Evolutionary conservation across 2,329 filamentous ascomycete genomes (phyloP).

Genomic region (Thielaviopsis euricoi): DNA sequence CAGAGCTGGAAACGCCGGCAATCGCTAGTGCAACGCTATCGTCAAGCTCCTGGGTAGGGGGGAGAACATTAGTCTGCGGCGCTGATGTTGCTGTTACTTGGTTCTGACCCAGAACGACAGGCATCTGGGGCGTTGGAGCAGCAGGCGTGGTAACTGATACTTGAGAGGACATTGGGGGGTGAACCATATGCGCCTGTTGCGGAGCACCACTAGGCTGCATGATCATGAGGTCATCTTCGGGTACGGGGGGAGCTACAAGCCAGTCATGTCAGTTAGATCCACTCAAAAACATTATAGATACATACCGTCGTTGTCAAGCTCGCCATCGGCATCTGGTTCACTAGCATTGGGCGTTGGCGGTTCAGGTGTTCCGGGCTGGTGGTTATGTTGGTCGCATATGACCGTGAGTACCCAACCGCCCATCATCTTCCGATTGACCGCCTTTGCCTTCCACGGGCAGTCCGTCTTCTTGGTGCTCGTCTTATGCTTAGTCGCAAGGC

Average conservation of each 20-base stretch:
- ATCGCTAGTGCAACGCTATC: conserved; percentile 23
- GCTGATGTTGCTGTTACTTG: neutral
- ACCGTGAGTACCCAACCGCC: conserved; percentile 29
- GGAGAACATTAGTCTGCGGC: conserved; percentile 12
- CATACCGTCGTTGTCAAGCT: conserved; percentile 15
- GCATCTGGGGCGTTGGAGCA: neutral
- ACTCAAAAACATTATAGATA: neutral
- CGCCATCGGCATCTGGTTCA: conserved; percentile 21
- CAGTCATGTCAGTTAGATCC: neutral
- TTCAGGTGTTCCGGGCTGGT: conserved; percentile 27
- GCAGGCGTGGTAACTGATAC: neutral
- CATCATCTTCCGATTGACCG: conserved; percentile 26
- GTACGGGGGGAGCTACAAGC: neutral
- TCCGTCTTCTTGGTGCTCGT: conserved; percentile 30
- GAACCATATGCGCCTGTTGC: neutral
- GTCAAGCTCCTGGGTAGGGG: conserved; percentile 21
- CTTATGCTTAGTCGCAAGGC: conserved; percentile 28
- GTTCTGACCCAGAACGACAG: neutral
- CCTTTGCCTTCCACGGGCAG: conserved; percentile 30
- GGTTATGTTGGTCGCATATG: conserved; percentile 28
- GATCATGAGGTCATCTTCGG: neutral
- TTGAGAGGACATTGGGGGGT: neutral
- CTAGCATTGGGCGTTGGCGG: conserved; percentile 21
- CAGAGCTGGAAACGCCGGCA: conserved; percentile 23
- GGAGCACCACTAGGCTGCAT: neutral